Conservation (phyloP, 306 rosid genomes). For the Purshia tridentata region DNA sequence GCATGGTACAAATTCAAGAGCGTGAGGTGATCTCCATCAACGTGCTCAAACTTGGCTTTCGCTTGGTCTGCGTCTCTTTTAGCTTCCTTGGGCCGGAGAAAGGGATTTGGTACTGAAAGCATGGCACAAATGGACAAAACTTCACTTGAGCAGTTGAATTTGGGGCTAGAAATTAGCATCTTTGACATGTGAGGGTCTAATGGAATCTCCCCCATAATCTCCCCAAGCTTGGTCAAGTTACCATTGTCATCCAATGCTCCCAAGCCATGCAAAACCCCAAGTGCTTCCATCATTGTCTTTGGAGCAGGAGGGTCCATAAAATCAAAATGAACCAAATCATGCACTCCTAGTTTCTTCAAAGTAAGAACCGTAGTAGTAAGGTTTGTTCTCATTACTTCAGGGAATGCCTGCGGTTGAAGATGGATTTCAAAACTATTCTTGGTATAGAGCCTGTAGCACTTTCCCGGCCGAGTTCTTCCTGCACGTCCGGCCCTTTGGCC, state of each 20-base stretch:
- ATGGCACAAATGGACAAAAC: constrained; percentile 65
- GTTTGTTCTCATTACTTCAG: constrained; percentile 71
- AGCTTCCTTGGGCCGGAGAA: constrained; percentile 91
- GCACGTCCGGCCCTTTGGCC: constrained; percentile 78
- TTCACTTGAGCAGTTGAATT: constrained; percentile 75
- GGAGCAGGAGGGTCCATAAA: constrained; percentile 90
- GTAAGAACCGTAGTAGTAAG: constrained; percentile 74
- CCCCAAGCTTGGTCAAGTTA: constrained; percentile 66
- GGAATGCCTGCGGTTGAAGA: constrained; percentile 70
- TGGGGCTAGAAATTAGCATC: constrained; percentile 75
- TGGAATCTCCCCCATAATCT: constrained; percentile 73
- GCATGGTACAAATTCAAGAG: constrained; percentile 79
- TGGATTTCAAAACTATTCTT: constrained; percentile 62
- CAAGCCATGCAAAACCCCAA: constrained; percentile 69
- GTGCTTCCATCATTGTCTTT: constrained; percentile 73
- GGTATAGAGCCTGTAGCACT: constrained; percentile 74
- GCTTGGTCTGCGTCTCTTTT: constrained; percentile 76
- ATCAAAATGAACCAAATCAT: constrained; percentile 74
- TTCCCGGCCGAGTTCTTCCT: constrained; percentile 81
- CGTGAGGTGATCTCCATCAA: constrained; percentile 79
- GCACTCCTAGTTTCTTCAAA: constrained; percentile 67
- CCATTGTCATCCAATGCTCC: constrained; percentile 80
- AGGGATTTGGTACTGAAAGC: constrained; percentile 88
- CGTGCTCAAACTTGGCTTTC: constrained; percentile 70
- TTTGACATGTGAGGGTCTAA: constrained; percentile 84